Base-by-base conservation (phyloP, 768 basidiomycete genomes). In the Lactarius sanguifluus region DNA sequence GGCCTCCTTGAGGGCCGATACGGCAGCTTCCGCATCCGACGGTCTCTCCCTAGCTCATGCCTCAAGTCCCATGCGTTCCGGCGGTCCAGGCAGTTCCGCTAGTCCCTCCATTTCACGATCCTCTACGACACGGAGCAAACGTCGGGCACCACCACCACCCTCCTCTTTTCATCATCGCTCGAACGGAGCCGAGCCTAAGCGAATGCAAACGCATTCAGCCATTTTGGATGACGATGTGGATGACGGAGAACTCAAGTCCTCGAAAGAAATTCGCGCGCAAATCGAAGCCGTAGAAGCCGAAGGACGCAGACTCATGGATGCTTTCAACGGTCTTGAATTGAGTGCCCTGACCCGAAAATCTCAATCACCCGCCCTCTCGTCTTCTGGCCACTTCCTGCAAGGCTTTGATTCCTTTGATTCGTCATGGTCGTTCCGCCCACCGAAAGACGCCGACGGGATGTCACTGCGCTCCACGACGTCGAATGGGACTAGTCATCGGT, bases 251-350 rank as follows among this genome's bases (percentile, higher is more conserved):
- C 75, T 85, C 64, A 82, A 84, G 65, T 82, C 87, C n/a, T 81
- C 84, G 65, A 80, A 82, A 68, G 82, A 88, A 45, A 86, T 92
- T 62, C 85, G 82, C 45, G 78, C 82, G 55, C 88, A 92, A 71
- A 89, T 93, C 52, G 77, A 82, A 65, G 75, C 80, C 7, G 84
- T 93, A 52, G 90, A 92, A 73, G 85, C 86, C 38, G 91, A 93
- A 73, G 85, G 83, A 7, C 81, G 82, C 67, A 80, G 88, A 58
- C 76, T 92, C 56, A 82, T 91, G 76, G 91, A 92, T 72, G 90
- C 90, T 3, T 92, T 92, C 75, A 90, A 85, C 70, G 89, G 91
- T 10, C 79, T 92, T 45, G 91, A 92, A 74, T 79, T 92, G 64
- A 88, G 82, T 40, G 84, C 87, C 25, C 76, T 91, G 57, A 85